Percentiles rank a stretch among this genome's conserved stretches.
Evolutionary conservation across 192 early-diverging fungal genomes (phyloP).

Genomic region (Umbelopsis ramanniana): DNA sequence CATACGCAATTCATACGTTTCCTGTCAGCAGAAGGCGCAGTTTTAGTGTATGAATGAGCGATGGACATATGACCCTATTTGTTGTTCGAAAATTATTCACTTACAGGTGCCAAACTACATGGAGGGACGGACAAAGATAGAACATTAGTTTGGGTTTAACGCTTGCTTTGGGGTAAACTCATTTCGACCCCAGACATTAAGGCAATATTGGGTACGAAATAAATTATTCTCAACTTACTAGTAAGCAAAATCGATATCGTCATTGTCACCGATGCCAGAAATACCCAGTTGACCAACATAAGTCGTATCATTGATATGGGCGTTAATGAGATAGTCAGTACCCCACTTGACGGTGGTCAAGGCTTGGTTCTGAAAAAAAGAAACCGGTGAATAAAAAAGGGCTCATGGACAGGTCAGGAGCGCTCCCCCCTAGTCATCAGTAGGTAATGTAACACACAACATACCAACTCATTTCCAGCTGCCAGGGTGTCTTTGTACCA

Average conservation of each 20-base stretch:
- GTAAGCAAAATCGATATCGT: constrained; percentile 47
- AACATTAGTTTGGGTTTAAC: too few relatives aligned
- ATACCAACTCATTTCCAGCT: constrained; percentile 31
- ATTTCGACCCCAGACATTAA: too few relatives aligned
- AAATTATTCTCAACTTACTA: constrained; percentile 39
- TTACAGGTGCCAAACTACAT: constrained; percentile 4
- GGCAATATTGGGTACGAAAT: too few relatives aligned
- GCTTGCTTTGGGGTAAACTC: too few relatives aligned
- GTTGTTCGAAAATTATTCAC: background rate
- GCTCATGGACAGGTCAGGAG: constrained; percentile 22
- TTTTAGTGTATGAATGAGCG: constrained; percentile 27
- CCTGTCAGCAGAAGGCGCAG: constrained; percentile 43
- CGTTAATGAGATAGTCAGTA: constrained; percentile 62
- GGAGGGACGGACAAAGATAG: too few relatives aligned
- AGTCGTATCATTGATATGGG: constrained; percentile 54
- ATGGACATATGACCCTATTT: background rate
- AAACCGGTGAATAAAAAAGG: constrained; percentile 1
- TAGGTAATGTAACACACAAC: constrained; percentile 36
- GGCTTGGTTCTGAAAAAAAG: constrained; percentile 12
- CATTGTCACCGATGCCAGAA: constrained; percentile 35
- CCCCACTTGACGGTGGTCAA: constrained; percentile 25
- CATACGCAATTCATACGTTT: constrained; percentile 45
- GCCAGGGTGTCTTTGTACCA: constrained; percentile 47
- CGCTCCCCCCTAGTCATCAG: background rate
- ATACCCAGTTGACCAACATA: constrained; percentile 50